A percentile compares a stretch with the other conserved stretches of the same genome.
These are phyloP conservation scores for Boletus sp. DNA, from an alignment of 768 basidiomycete species.

Conservation along the genomic window DNA sequence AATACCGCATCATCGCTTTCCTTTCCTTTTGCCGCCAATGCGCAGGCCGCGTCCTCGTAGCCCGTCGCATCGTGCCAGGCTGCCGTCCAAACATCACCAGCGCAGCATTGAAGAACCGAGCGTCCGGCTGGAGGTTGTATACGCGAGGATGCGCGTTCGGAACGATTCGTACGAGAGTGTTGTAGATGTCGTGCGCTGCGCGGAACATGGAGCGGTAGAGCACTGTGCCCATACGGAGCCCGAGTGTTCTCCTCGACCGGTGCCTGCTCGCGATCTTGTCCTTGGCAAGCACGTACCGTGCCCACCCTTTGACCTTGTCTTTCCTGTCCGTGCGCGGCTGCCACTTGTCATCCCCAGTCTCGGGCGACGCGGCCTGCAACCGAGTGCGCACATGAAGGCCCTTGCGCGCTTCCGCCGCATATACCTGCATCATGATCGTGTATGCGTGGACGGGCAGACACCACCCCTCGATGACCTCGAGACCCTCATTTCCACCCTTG, in stretches of 20 bases:
- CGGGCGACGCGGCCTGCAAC: neutral
- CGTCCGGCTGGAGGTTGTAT: conserved; percentile 49
- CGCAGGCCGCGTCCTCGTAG: conserved; percentile 14
- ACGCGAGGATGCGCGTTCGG: conserved; percentile 27
- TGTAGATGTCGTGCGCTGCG: conserved; percentile 30
- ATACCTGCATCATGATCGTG: conserved; percentile 68
- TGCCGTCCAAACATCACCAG: conserved; percentile 43
- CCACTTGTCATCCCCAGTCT: conserved; percentile 15
- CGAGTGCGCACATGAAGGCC: conserved; percentile 16
- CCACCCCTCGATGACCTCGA: conserved; percentile 49
- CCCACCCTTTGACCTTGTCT: conserved; percentile 36
- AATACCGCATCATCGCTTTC: conserved; percentile 27
- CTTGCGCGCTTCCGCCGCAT: conserved; percentile 44
- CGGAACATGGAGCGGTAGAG: conserved; percentile 38
- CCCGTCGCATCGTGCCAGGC: conserved; percentile 18
- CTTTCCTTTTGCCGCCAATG: conserved; percentile 33
- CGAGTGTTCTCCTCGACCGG: conserved; percentile 28
- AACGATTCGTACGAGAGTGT: conserved; percentile 21
- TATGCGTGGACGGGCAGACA: conserved; percentile 64
- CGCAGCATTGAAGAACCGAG: conserved; percentile 66
- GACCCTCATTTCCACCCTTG: conserved; percentile 16
- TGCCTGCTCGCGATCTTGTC: conserved; percentile 18
- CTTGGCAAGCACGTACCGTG: conserved; percentile 29
- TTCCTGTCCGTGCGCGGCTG: conserved; percentile 14
- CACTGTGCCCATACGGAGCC: conserved; percentile 29